Base-by-base conservation (phyloP, 371 early-diverging fungal species). In the Apophysomyces trapeziformis region DNA sequence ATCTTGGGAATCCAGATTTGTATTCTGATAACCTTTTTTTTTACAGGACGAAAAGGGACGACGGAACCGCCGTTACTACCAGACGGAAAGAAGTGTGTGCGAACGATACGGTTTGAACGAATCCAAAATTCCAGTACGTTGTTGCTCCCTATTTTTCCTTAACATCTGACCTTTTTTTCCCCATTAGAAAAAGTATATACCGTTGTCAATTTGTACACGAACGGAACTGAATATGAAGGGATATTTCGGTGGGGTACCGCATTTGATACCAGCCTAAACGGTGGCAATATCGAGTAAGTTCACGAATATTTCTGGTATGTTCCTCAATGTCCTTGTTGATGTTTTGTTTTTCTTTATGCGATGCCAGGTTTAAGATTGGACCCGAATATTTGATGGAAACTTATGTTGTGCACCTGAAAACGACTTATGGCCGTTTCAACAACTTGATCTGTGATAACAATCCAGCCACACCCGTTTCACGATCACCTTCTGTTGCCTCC, bases 231-330 rank as follows among this genome's bases (percentile, higher is more conserved):
- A 7, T 87, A 83, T 60, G 84, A 85, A 63, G 86, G 83, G 21
- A 74, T 87, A 13, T 80, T 87, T 78, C 80, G 88, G 7, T 85
- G 82, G 83, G 88, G 88, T 18, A 87, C 85, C 0, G 75, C 74
- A 0, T 76, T 71, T 7, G 86, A 86, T 60, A 86, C 88, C 2
- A 83, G 85, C 45, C 66, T 84, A 8, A 75, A 84, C 68, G 88
- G 88, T 32, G 86, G 86, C 12, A 87, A 80, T 50, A 81, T 84
- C 13, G 82, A 80, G 85, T 82, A 84, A 38, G 78, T 68, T 11
- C 14, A 41, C 32, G 32, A 26, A 26, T 26, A 1, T 0, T 3
- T 26, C 2, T 26, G 32, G 2, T 56, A 38, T 35, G 14, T 6
- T 14, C 13, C 14, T 47, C 0, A 12, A 11, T 21, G 13, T 38